These are phyloP conservation scores for Apiotrichum sp. DNA, from an alignment of 1,284 basidiomycete genomes.

Conservation along the genomic window DNA sequence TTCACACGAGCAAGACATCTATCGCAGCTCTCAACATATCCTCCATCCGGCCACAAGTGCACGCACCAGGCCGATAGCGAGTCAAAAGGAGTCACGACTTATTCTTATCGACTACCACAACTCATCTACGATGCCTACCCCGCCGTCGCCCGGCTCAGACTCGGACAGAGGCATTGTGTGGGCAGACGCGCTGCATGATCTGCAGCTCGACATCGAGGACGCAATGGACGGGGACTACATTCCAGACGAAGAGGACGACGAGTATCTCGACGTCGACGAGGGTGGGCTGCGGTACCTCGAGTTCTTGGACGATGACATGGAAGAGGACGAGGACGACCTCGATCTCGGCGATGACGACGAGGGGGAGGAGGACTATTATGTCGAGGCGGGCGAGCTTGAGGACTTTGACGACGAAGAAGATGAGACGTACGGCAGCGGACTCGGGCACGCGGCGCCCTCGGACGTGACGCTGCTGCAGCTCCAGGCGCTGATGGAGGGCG, in stretches of 20 bases:
- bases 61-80: too few relatives aligned
- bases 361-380: slow-evolving; percentile 14
- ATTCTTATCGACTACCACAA: too few relatives aligned
- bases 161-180: neutral
- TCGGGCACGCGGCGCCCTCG: neutral
- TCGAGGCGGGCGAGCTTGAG: neutral
- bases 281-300: neutral
- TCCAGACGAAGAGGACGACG: slow-evolving; percentile 1
- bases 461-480: slow-evolving; percentile 17
- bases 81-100: too few relatives aligned
- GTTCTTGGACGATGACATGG: slow-evolving; percentile 7
- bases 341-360: slow-evolving; percentile 11
- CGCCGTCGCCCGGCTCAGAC: too few relatives aligned
- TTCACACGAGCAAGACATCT: too few relatives aligned
- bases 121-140: too few relatives aligned
- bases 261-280: neutral
- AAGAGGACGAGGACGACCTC: slow-evolving; percentile 28
- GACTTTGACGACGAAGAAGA: slow-evolving; percentile 15
- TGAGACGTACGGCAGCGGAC: slow-evolving; percentile 1
- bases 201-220: neutral
- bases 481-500: slow-evolving; percentile 14
- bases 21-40: too few relatives aligned
- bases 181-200: neutral
- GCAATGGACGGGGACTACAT: neutral
- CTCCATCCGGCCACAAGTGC: too few relatives aligned